Evolutionary conservation across 345 rosid genomes (phyloP).

Genomic region (Dimocarpus longan): DNA sequence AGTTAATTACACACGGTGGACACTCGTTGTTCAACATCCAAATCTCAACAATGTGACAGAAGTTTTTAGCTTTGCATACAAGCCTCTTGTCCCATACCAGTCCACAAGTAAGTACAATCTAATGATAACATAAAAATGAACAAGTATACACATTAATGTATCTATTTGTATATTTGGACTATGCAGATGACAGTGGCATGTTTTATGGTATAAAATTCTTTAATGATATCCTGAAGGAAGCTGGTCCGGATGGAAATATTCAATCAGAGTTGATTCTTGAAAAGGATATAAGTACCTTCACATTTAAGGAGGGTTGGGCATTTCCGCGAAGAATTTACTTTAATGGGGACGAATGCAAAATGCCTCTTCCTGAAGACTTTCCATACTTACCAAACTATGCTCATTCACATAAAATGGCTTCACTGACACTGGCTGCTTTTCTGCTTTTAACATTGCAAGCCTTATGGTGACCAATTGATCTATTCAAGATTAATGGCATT

Average conservation of each 20-base stretch:
- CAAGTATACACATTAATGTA: no score
- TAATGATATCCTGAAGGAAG: slow-evolving; percentile 38
- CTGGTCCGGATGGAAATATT: slow-evolving; percentile 40
- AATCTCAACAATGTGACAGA: slow-evolving; percentile 34
- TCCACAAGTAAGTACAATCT: slow-evolving; percentile 14
- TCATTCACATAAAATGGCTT: not conserved
- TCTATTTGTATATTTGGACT: not conserved
- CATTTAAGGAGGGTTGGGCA: slow-evolving; percentile 43
- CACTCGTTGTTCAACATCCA: slow-evolving; percentile 41
- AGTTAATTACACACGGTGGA: slow-evolving; percentile 39
- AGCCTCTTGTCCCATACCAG: slow-evolving; percentile 27
- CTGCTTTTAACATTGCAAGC: slow-evolving; percentile 11
- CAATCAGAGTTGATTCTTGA: slow-evolving; percentile 40
- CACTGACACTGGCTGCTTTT: not conserved
- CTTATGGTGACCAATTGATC: not conserved
- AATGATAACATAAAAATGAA: not conserved
- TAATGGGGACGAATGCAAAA: slow-evolving; percentile 41
- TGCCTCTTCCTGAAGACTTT: slow-evolving; percentile 39
- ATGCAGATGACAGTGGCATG: slow-evolving; percentile 49
- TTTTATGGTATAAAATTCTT: slow-evolving; percentile 38
- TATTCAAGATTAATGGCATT: not conserved
- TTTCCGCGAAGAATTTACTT: slow-evolving; percentile 42
- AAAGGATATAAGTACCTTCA: slow-evolving; percentile 36
- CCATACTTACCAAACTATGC: slow-evolving; percentile 37
- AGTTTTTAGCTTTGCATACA: slow-evolving; percentile 27